These are phyloP conservation scores for Dentiscutata heterogama DNA, from an alignment of 371 early-diverging fungal species.

Conservation along the genomic window DNA sequence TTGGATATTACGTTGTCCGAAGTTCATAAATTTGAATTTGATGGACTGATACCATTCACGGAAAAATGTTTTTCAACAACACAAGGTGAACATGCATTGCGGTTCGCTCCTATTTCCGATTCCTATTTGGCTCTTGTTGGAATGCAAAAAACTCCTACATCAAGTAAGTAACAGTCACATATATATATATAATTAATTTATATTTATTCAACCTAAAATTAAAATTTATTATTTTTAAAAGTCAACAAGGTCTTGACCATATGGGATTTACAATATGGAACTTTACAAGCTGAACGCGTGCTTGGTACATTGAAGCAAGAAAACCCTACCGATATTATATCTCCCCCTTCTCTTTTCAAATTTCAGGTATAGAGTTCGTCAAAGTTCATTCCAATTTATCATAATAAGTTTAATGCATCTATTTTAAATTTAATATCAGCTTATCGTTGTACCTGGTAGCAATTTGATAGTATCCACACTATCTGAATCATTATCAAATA, in stretches of 20 bases:
- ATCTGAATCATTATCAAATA: slow-evolving; percentile 46
- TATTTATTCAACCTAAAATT: neutral
- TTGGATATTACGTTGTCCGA: neutral
- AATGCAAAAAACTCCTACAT: neutral
- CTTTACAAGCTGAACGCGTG: slow-evolving; percentile 65
- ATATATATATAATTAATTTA: neutral
- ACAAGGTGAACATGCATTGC: neutral
- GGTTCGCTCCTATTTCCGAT: neutral
- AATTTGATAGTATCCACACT: slow-evolving; percentile 45
- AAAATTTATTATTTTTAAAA: neutral
- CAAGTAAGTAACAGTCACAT: neutral
- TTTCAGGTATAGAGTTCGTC: slow-evolving; percentile 46
- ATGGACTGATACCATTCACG: neutral
- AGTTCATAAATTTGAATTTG: neutral
- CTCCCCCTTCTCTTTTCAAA: neutral
- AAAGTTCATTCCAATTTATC: neutral
- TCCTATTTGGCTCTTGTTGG: neutral
- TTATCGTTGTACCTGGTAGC: slow-evolving; percentile 51
- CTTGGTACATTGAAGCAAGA: slow-evolving; percentile 49
- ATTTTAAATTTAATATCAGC: neutral
- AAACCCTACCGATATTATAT: slow-evolving; percentile 17
- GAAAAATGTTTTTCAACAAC: neutral
- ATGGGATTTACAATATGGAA: slow-evolving; percentile 79
- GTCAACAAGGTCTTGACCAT: slow-evolving; percentile 70
- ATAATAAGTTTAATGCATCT: neutral